These are phyloP conservation scores for Lolium multiflorum DNA, from an alignment of 176 grass and related monocot genomes.

Conservation along the genomic window DNA sequence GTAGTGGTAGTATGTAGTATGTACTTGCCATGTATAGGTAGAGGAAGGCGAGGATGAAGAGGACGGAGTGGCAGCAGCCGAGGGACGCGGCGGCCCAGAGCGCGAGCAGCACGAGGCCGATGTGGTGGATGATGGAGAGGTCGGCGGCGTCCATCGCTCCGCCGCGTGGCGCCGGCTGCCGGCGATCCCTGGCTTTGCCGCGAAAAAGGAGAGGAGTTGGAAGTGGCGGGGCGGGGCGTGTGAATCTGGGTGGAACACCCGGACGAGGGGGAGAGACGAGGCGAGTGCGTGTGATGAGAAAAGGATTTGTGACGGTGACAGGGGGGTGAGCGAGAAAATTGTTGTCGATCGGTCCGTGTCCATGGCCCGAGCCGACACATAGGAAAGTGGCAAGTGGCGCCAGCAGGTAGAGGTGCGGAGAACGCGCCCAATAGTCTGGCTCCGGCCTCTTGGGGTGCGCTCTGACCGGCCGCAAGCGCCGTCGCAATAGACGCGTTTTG, in stretches of 20 bases:
- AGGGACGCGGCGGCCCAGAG: constrained; percentile 71
- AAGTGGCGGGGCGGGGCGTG: not conserved
- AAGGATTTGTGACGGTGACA: not conserved
- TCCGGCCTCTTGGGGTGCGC: too few species aligned
- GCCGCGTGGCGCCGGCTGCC: too few species aligned
- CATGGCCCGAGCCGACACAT: not conserved
- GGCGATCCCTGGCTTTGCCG: constrained; percentile 27
- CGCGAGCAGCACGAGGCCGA: constrained; percentile 61
- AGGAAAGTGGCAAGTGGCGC: not conserved
- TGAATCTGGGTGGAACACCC: constrained; percentile 32
- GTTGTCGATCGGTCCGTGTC: not conserved
- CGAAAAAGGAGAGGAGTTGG: constrained; percentile 22
- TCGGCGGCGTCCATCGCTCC: constrained; percentile 67
- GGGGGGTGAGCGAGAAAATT: not conserved
- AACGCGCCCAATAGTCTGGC: not conserved
- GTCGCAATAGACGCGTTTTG: not conserved
- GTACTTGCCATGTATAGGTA: constrained; percentile 86
- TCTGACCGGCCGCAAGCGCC: not conserved
- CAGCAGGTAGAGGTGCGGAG: not conserved
- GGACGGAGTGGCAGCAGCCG: constrained; percentile 51
- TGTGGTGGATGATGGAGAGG: constrained; percentile 75
- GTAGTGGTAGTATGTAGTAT: too few species aligned
- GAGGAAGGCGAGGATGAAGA: constrained; percentile 84
- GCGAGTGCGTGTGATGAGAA: not conserved
- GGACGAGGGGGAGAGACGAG: not conserved